A percentile compares a stretch with the other conserved stretches of the same genome.
phyloP scores from a whole-genome alignment of 2,329 filamentous ascomycete genomes.

The Aureobasidium subglaciale region DNA sequence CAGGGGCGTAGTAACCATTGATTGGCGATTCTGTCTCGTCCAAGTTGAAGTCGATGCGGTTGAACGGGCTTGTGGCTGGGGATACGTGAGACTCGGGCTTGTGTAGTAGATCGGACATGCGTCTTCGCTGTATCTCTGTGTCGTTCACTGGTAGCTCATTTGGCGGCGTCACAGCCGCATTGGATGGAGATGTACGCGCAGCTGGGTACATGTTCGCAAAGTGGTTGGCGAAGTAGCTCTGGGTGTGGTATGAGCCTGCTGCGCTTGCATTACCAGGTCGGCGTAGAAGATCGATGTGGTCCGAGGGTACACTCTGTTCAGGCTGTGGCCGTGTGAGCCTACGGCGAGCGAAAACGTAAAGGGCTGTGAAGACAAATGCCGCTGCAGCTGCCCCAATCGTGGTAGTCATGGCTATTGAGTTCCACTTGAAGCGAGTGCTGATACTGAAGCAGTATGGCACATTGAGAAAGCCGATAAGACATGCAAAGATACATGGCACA shows the following conservation, averaged over 20 bases:
- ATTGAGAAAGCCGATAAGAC: conserved; percentile 41
- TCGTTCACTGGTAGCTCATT: conserved; percentile 35
- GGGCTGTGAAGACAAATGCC: conserved; percentile 35
- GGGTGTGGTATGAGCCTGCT: conserved; percentile 26
- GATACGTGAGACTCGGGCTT: conserved; percentile 12
- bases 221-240: conserved; percentile 39
- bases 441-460: conserved; percentile 42
- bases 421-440: conserved; percentile 36
- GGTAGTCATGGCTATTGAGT: conserved; percentile 36
- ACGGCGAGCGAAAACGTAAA: conserved; percentile 38
- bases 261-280: conserved; percentile 15
- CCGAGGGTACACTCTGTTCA: conserved; percentile 26
- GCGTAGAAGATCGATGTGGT: conserved; percentile 13
- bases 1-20: conserved; percentile 5
- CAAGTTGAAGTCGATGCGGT: conserved; percentile 17
- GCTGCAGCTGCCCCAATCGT: conserved; percentile 35
- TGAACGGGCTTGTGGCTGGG: neutral
- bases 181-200: conserved; percentile 21
- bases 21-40: conserved; percentile 14
- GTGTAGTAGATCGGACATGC: conserved; percentile 42
- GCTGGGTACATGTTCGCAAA: conserved; percentile 41
- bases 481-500: conserved; percentile 37
- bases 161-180: conserved; percentile 13
- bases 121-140: conserved; percentile 44
- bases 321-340: neutral